Percentiles rank a stretch among this genome's conserved stretches.
Evolutionary conservation across 2,329 filamentous ascomycete species (phyloP).

Genomic region (Ophiostoma sp.): DNA sequence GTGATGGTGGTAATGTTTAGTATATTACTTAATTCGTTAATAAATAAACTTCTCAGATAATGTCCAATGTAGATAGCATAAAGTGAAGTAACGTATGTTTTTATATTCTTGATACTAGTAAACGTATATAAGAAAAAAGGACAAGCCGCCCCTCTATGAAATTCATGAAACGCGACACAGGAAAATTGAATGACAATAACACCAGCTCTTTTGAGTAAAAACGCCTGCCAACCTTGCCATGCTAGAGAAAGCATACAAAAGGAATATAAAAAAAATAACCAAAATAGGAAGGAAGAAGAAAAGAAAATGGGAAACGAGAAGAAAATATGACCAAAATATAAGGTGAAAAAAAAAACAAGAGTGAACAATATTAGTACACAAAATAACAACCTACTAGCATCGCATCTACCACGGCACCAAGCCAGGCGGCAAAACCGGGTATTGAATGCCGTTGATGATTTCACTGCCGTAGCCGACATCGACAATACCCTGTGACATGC

Average conservation of each 20-base stretch:
- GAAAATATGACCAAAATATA: conserved; percentile 5
- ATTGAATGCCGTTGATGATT: conserved; percentile 44
- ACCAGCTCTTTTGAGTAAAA: conserved; percentile 10
- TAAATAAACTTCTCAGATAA: neutral
- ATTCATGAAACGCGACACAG: neutral
- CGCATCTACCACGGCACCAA: conserved; percentile 39
- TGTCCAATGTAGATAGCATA: neutral
- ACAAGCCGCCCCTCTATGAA: neutral
- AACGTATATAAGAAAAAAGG: neutral
- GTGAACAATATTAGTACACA: neutral
- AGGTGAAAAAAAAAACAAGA: neutral
- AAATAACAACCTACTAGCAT: neutral
- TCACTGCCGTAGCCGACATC: conserved; percentile 43
- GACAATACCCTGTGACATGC: conserved; percentile 29
- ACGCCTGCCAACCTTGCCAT: conserved; percentile 21
- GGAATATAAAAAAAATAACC: conserved; percentile 6
- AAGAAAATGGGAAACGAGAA: neutral
- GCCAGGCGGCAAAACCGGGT: conserved; percentile 42
- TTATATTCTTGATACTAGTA: neutral
- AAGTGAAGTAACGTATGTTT: neutral
- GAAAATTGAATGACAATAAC: neutral
- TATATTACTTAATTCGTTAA: neutral
- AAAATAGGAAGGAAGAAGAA: neutral
- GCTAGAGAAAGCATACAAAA: conserved; percentile 14
- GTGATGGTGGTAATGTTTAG: neutral